phyloP scores from a whole-genome alignment of 148 eudicot genomes.

The Suaeda aralocaspica region DNA sequence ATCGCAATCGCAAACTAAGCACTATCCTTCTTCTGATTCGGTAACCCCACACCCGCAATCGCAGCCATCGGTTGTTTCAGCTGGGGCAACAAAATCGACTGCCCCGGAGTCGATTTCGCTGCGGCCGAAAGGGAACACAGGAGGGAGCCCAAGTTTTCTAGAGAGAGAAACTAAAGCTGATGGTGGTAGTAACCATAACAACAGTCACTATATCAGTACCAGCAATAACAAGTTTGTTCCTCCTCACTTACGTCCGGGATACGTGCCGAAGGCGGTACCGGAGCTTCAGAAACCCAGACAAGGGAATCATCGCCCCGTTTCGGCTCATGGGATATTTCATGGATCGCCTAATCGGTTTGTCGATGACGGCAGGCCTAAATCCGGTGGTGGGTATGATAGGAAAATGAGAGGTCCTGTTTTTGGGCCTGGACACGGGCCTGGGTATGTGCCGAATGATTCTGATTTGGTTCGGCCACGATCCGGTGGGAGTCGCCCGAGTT shows the following conservation, averaged over 20 bases:
- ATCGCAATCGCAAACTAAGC: not conserved
- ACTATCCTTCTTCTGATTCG: not conserved
- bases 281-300: slow-evolving; percentile 23
- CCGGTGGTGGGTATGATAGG: slow-evolving; percentile 21
- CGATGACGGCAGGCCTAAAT: slow-evolving; percentile 6
- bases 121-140: slow-evolving; percentile 56
- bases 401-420: not conserved
- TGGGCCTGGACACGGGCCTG: slow-evolving; percentile 15
- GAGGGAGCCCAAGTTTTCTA: slow-evolving; percentile 15
- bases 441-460: slow-evolving; percentile 2
- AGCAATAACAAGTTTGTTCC: slow-evolving; percentile 53
- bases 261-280: slow-evolving; percentile 35
- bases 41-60: not conserved
- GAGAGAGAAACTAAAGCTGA: slow-evolving; percentile 18
- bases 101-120: slow-evolving; percentile 37
- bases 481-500: slow-evolving; percentile 50
- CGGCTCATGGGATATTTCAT: slow-evolving; percentile 22
- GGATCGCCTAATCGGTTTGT: slow-evolving; percentile 8
- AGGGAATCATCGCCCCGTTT: slow-evolving; percentile 28
- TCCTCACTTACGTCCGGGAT: slow-evolving; percentile 67
- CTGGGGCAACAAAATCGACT: not conserved
- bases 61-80: slow-evolving; percentile 14
- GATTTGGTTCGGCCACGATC: slow-evolving; percentile 48
- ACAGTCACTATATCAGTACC: slow-evolving; percentile 1
- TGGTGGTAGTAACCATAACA: not conserved